A percentile compares a stretch with the other conserved stretches of the same genome.
Conservation (phyloP, 2,329 filamentous ascomycete species). For the Fusarium virguliforme region DNA sequence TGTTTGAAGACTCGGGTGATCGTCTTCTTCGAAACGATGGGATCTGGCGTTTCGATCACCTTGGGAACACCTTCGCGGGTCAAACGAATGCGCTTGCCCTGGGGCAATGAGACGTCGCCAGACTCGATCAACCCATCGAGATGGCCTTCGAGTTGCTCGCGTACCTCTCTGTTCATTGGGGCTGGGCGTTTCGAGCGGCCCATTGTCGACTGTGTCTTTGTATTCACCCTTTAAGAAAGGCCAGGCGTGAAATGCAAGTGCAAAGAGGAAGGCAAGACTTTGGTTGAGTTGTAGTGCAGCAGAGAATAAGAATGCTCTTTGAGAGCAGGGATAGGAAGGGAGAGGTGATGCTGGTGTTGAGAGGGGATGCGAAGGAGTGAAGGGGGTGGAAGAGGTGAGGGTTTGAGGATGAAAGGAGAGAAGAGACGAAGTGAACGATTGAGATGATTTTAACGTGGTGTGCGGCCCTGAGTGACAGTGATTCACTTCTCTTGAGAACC, state of each 20-base stretch:
- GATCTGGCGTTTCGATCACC: not conserved
- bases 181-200: not conserved
- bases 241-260: no score
- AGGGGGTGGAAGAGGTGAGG: not conserved
- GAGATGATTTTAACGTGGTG: not conserved
- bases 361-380: not conserved
- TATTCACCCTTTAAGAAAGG: no score
- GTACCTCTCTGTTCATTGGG: not conserved
- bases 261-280: no score
- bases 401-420: not conserved
- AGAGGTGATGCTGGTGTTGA: not conserved
- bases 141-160: not conserved
- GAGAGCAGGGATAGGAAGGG: not conserved
- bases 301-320: not conserved
- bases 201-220: not conserved
- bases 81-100: not conserved
- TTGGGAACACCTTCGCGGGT: not conserved
- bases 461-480: not conserved
- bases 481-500: not conserved
- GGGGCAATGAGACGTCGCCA: not conserved
- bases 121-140: not conserved
- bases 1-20: not conserved
- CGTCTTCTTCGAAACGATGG: not conserved
- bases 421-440: not conserved
- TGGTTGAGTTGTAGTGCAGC: no score